Conservation (phyloP, 78 protist species). For the Emiliania huxleyi region DNA sequence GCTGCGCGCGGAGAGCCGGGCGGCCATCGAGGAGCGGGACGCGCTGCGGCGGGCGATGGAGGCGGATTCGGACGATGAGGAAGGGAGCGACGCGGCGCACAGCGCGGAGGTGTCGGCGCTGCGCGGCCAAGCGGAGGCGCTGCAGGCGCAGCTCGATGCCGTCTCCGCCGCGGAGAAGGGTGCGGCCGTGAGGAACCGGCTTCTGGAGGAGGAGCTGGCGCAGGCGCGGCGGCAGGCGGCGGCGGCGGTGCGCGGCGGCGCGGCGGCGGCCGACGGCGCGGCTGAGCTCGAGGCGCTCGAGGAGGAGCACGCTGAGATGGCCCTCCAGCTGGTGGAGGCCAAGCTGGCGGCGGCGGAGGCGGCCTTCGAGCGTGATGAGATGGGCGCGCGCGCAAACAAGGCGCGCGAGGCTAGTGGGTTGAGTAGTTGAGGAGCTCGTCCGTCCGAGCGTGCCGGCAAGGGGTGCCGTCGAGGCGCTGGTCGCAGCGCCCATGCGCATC, state of each 20-base stretch:
- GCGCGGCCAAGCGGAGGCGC: not conserved
- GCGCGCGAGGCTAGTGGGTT: too few relatives aligned
- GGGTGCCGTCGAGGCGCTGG: too few relatives aligned
- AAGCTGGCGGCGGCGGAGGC: not conserved
- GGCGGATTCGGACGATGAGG: not conserved
- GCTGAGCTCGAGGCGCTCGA: too few relatives aligned
- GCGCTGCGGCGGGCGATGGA: not conserved
- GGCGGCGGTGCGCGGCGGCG: not conserved
- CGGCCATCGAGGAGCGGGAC: not conserved
- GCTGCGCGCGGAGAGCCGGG: not conserved
- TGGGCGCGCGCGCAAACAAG: not conserved
- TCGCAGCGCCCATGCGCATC: too few relatives aligned
- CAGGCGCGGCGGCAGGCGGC: not conserved
- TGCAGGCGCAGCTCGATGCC: not conserved
- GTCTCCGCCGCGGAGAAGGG: too few relatives aligned
- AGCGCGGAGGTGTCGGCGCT: not conserved
- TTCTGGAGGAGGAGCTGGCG: not conserved
- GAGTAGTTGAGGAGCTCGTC: too few relatives aligned
- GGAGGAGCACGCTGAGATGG: not conserved
- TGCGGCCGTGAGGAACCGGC: too few relatives aligned
- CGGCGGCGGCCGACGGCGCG: too few relatives aligned
- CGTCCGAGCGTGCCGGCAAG: too few relatives aligned
- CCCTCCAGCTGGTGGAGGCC: not conserved
- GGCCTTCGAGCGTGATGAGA: not conserved
- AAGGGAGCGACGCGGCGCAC: not conserved